These are phyloP conservation scores for Pythium angustatum DNA, from an alignment of 352 stramenopile genomes.

Conservation along the genomic window DNA sequence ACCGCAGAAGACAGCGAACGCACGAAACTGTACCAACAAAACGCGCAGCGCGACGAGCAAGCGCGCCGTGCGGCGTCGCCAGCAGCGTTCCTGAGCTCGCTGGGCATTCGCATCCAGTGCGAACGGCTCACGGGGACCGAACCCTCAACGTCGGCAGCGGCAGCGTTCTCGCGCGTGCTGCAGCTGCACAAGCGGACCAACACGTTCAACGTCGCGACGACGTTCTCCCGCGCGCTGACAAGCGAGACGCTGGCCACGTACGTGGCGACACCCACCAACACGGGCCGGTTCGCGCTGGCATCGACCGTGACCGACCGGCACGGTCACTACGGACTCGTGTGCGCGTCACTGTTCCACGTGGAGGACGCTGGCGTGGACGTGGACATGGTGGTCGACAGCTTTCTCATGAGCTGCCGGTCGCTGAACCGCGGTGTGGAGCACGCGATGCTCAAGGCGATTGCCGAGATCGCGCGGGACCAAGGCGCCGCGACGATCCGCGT, in stretches of 20 bases:
- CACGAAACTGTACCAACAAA: conserved; percentile 64
- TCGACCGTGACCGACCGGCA: conserved; percentile 72
- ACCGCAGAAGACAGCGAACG: conserved; percentile 45
- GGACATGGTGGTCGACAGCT: conserved; percentile 52
- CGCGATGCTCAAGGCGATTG: conserved; percentile 55
- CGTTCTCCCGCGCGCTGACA: conserved; percentile 46
- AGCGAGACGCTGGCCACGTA: conserved; percentile 35
- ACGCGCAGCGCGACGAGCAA: conserved; percentile 42
- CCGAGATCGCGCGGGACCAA: conserved; percentile 32
- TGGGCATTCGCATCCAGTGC: conserved; percentile 69
- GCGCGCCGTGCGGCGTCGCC: conserved; percentile 36
- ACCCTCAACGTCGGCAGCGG: neutral
- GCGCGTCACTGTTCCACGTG: conserved; percentile 39
- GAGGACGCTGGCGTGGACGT: neutral
- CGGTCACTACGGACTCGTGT: conserved; percentile 75
- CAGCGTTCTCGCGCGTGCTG: conserved; percentile 40
- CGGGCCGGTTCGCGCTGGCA: conserved; percentile 37
- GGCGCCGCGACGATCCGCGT: conserved; percentile 21
- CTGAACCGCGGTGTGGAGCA: conserved; percentile 75
- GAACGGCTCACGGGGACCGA: conserved; percentile 45
- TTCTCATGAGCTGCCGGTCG: conserved; percentile 70
- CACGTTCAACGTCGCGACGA: conserved; percentile 69
- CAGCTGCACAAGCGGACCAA: conserved; percentile 78
- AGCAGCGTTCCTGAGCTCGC: conserved; percentile 62
- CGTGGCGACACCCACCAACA: neutral